Percentiles rank a stretch among this genome's conserved stretches.
These are phyloP conservation scores for Aureobasidium sp. DNA, from an alignment of 2,329 filamentous ascomycete genomes.

Conservation along the genomic window DNA sequence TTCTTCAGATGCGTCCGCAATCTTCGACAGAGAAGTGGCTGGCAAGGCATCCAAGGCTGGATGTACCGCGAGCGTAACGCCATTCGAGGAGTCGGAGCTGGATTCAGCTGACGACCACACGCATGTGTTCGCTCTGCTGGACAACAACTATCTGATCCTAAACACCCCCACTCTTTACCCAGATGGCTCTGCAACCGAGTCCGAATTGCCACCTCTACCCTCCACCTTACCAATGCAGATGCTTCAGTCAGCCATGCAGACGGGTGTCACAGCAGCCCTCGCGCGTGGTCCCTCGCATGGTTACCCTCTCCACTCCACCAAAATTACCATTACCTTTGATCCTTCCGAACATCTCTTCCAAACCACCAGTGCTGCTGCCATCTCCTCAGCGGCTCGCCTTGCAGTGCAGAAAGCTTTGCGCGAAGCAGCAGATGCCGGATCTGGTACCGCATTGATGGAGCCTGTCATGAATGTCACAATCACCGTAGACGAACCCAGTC, in stretches of 20 bases:
- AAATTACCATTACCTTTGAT: slow-evolving; percentile 62
- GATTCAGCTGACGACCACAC: slow-evolving; percentile 24
- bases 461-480: slow-evolving; percentile 90
- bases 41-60: slow-evolving; percentile 70
- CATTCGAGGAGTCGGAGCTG: slow-evolving; percentile 36
- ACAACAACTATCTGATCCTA: slow-evolving; percentile 63
- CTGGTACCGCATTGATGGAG: slow-evolving; percentile 64
- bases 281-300: slow-evolving; percentile 73
- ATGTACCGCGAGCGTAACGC: slow-evolving; percentile 60
- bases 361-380: slow-evolving; percentile 58
- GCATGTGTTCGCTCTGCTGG: slow-evolving; percentile 37
- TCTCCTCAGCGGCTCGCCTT: slow-evolving; percentile 57
- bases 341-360: slow-evolving; percentile 54
- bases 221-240: slow-evolving; percentile 42
- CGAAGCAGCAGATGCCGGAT: slow-evolving; percentile 44
- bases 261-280: slow-evolving; percentile 73
- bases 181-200: slow-evolving; percentile 31
- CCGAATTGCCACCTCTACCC: slow-evolving; percentile 43
- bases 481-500: slow-evolving; percentile 69
- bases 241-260: slow-evolving; percentile 53
- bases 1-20: slow-evolving; percentile 48
- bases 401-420: slow-evolving; percentile 63
- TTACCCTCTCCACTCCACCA: slow-evolving; percentile 70
- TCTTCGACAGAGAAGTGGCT: slow-evolving; percentile 71
- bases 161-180: slow-evolving; percentile 41